Conservation (phyloP, 1,284 basidiomycete species). For the Cryptococcus maquisensis region DNA sequence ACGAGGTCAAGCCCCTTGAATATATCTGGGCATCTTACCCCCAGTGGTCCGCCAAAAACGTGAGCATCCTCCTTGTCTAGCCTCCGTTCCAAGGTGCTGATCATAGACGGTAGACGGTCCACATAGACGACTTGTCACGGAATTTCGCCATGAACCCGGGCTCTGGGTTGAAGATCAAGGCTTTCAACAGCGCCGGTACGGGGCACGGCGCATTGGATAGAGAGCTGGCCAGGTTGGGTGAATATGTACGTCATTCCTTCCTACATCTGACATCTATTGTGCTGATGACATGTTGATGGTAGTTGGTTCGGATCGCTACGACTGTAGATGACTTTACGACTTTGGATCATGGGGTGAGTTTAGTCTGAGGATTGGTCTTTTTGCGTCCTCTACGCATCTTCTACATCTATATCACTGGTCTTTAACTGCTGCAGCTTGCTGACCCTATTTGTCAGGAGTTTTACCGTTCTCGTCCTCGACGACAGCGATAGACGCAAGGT, state of each 20-base stretch:
- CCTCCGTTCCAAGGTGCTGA: neutral
- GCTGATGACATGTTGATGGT: neutral
- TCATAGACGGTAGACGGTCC: constrained; percentile 57
- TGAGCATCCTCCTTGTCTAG: constrained; percentile 3
- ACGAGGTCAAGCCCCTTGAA: constrained; percentile 75
- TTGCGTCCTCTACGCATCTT: too few species aligned
- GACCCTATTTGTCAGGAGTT: too few species aligned
- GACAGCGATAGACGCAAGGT: too few species aligned
- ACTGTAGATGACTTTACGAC: constrained; percentile 35
- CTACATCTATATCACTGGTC: too few species aligned
- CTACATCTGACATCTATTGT: neutral
- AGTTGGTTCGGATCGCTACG: constrained; percentile 33
- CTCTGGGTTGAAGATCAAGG: constrained; percentile 75
- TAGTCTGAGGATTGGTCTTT: neutral
- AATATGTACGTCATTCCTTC: constrained; percentile 51
- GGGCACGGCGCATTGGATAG: constrained; percentile 58
- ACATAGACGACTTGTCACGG: constrained; percentile 81
- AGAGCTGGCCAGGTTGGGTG: constrained; percentile 61
- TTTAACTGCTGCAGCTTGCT: too few species aligned
- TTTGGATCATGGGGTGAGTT: constrained; percentile 36
- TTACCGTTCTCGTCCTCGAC: too few species aligned
- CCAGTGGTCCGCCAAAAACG: constrained; percentile 67
- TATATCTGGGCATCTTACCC: constrained; percentile 84
- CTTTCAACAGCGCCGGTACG: constrained; percentile 72
- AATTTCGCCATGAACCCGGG: constrained; percentile 83